Conservation (phyloP, 2,329 filamentous ascomycete species). For the Aspergillus pseudotamarii region DNA sequence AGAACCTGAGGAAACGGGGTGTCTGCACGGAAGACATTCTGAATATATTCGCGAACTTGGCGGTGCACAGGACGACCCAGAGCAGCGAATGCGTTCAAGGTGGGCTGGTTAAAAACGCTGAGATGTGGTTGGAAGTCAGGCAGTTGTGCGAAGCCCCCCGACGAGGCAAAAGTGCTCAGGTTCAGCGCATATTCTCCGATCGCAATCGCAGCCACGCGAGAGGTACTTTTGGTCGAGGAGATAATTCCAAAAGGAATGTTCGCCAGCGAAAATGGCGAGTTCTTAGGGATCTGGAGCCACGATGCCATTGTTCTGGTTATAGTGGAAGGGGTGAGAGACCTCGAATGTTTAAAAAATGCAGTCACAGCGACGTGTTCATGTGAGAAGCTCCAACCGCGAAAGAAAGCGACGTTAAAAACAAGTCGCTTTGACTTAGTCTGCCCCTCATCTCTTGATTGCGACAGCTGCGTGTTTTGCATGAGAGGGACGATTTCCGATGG, state of each 20-base stretch:
- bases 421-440: neutral
- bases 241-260: conserved; percentile 87
- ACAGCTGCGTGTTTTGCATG: neutral
- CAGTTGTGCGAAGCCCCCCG: conserved; percentile 62
- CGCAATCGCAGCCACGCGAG: conserved; percentile 68
- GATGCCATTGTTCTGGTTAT: conserved; percentile 45
- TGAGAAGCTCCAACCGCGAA: neutral
- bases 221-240: conserved; percentile 59
- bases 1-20: conserved; percentile 65
- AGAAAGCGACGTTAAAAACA: conserved; percentile 11
- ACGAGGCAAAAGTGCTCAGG: conserved; percentile 62
- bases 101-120: conserved; percentile 65
- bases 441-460: conserved; percentile 4
- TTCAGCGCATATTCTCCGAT: conserved; percentile 75
- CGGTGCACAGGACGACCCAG: conserved; percentile 69
- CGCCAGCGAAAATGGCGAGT: conserved; percentile 71
- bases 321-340: neutral
- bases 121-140: conserved; percentile 61
- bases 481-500: conserved; percentile 7
- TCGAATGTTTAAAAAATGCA: neutral
- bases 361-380: neutral
- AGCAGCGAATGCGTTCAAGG: conserved; percentile 73
- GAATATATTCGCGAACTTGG: conserved; percentile 69
- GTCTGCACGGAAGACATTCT: conserved; percentile 64
- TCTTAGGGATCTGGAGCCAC: conserved; percentile 62